A percentile compares a stretch with the other conserved stretches of the same genome.
These are phyloP conservation scores for Pythium rishiriense DNA, from an alignment of 352 stramenopile genomes.

Conservation along the genomic window DNA sequence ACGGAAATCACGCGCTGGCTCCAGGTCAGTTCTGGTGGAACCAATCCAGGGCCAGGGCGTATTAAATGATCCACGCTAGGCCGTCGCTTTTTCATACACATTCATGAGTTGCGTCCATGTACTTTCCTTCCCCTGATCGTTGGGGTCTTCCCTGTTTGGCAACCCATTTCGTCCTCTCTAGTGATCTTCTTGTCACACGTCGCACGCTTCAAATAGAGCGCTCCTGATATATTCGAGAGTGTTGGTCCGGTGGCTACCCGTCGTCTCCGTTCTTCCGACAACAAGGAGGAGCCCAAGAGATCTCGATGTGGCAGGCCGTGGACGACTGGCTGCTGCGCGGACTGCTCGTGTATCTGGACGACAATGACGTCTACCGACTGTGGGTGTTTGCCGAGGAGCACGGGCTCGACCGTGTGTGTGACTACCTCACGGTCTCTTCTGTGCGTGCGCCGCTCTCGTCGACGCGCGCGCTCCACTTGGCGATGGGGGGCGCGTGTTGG, in stretches of 20 bases:
- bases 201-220: not conserved
- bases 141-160: no score
- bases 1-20: not conserved
- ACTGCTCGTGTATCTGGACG: not conserved
- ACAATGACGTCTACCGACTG: constrained; percentile 4
- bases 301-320: not conserved
- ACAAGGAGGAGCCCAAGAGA: no score
- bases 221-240: not conserved
- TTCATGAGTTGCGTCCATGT: no score
- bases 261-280: no score
- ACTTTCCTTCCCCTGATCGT: no score
- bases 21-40: no score
- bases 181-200: not conserved
- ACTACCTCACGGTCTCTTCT: not conserved
- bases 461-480: not conserved
- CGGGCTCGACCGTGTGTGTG: not conserved
- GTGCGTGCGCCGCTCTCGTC: not conserved
- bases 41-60: no score
- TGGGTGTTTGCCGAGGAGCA: not conserved
- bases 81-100: no score
- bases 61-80: no score
- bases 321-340: not conserved
- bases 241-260: no score
- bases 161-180: no score
- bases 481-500: not conserved